Evolutionary conservation across 1,284 basidiomycete genomes (phyloP).

Genomic region (Naganishia liquefaciens): DNA sequence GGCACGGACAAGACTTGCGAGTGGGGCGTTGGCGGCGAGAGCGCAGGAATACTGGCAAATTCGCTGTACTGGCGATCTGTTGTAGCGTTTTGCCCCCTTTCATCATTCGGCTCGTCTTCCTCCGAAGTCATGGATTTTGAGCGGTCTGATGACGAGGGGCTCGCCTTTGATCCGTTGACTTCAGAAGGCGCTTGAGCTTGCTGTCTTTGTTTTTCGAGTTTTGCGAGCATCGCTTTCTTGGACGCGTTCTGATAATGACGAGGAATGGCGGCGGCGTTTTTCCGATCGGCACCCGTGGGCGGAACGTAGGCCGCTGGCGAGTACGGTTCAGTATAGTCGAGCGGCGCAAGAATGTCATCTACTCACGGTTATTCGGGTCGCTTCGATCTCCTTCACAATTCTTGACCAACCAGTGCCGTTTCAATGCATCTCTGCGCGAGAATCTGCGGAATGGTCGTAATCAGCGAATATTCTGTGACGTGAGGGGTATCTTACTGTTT

Average conservation of each 20-base stretch:
- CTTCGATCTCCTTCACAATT: slow-evolving; percentile 53
- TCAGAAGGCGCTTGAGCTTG: neutral
- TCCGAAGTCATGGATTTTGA: neutral
- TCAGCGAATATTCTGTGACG: neutral
- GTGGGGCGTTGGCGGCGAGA: slow-evolving; percentile 21
- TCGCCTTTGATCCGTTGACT: neutral
- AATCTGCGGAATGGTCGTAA: slow-evolving; percentile 40
- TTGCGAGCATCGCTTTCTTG: slow-evolving; percentile 4
- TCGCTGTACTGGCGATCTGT: neutral
- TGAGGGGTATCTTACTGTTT: slow-evolving; percentile 46
- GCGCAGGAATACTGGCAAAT: slow-evolving; percentile 1
- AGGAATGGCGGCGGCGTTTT: slow-evolving; percentile 26
- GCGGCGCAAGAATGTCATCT: neutral
- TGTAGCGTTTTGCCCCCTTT: neutral
- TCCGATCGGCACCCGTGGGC: slow-evolving; percentile 6
- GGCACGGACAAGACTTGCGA: neutral
- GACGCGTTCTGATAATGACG: slow-evolving; percentile 16
- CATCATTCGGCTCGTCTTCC: slow-evolving; percentile 6
- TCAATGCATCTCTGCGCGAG: slow-evolving; percentile 56
- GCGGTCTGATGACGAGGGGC: slow-evolving; percentile 8
- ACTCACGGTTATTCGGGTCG: slow-evolving; percentile 31
- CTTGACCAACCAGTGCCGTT: slow-evolving; percentile 55
- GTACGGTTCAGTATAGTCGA: neutral
- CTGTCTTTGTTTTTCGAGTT: slow-evolving; percentile 5
- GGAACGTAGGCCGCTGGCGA: slow-evolving; percentile 11